A percentile compares a stretch with the other conserved stretches of the same genome.
phyloP scores from a whole-genome alignment of 441 rosid species.

The Metrosideros polymorpha region DNA sequence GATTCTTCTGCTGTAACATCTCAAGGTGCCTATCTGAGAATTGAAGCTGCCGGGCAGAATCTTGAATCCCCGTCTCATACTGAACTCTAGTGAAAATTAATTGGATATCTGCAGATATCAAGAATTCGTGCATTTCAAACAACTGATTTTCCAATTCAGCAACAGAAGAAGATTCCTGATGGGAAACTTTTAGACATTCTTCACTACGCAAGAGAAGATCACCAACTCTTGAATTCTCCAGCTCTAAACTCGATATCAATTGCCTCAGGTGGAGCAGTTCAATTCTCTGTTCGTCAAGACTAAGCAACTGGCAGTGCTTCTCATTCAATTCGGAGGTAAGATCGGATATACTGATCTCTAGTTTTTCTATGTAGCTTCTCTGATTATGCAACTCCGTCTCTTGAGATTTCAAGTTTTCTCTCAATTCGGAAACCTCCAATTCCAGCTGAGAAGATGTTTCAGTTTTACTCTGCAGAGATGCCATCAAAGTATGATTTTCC shows the following conservation, averaged over 20 bases:
- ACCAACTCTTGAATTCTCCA: constrained; percentile 43
- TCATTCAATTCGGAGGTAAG: constrained; percentile 53
- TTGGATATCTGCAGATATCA: constrained; percentile 50
- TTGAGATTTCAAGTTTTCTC: constrained; percentile 27
- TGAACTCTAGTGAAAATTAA: constrained; percentile 43
- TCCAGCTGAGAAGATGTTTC: constrained; percentile 41
- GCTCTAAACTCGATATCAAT: constrained; percentile 48
- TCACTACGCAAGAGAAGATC: constrained; percentile 35
- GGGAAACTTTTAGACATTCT: constrained; percentile 32
- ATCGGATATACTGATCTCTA: constrained; percentile 35
- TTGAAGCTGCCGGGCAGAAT: constrained; percentile 40
- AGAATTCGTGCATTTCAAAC: constrained; percentile 47
- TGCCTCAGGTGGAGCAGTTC: constrained; percentile 55
- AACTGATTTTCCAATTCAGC: constrained; percentile 51
- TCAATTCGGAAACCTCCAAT: constrained; percentile 39
- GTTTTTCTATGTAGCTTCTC: constrained; percentile 42
- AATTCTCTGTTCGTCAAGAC: constrained; percentile 42
- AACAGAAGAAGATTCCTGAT: constrained; percentile 29
- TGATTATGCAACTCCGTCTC: constrained; percentile 44
- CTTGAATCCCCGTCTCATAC: constrained; percentile 35
- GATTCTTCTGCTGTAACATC: constrained; percentile 47
- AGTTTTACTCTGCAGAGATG: constrained; percentile 42
- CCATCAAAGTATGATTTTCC: constrained; percentile 46
- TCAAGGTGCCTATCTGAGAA: constrained; percentile 27
- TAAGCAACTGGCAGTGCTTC: constrained; percentile 42